Base-by-base conservation (phyloP, 2,329 filamentous ascomycete species). In the Kalmusia sp. region DNA sequence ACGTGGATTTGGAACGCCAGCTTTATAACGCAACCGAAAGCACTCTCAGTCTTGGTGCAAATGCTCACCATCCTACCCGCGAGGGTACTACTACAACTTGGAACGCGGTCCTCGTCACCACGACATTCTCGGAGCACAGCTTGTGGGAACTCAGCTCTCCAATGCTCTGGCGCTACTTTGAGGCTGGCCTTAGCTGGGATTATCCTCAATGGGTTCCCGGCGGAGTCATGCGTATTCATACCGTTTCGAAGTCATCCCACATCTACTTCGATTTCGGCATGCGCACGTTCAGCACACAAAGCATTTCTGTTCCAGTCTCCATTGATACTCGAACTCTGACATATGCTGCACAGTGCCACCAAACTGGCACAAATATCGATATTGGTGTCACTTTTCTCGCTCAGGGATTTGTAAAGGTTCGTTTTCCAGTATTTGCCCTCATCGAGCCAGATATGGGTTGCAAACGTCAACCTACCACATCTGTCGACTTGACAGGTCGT, bases 121-220 rank as follows among this genome's bases (percentile, higher is more conserved):
- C 44, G 8, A 17, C 30, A 21, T 47, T 37, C 21, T 37, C 44
- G n/a, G 44, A 47, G 22, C 31, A 47, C 44, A 47, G 44, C 44
- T 35, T 47, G 31, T 47, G 44, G 44, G 31, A 47, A 24, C 19
- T 47, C 1, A 37, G 7, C 11, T 47, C 44, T 25, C 19, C 44
- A 7, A 11, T 24, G 22, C 33, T 38, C 8, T 47, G 31, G 44
- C 7, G 31, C 21, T 47, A 38, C 31, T 47, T 47, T 22, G 31
- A 24, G 21, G 21, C 12, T 34, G 44, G 44, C 9, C 6, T 37
- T 15, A 37, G 31, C 19, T 47, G 44, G 44, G 27, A 47, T n/a
- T 14, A 35, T 15, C 31, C 31, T 38, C 44, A 47, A 22, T 37
- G 44, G 31, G 31, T 47, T 14, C 44, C 44, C 8, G 19, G 31